Evolutionary conservation across 2,329 filamentous ascomycete species (phyloP), one percentile per base, ranked within the genome.

Genomic region (Fusarium nanum): DNA sequence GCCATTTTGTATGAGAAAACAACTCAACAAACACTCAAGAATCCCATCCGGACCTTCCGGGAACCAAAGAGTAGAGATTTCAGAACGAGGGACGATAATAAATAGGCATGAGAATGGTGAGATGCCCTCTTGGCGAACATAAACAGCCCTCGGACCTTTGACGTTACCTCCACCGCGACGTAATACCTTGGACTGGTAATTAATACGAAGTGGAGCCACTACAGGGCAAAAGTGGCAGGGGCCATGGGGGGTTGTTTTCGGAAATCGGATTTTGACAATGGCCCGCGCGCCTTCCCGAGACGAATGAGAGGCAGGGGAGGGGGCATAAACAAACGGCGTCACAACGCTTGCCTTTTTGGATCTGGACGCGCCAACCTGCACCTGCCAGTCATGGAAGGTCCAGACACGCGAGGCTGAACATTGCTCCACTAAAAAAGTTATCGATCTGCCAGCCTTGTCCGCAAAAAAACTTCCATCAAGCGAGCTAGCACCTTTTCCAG

Each of bases 31-130:
- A 60, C 64, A 57, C 52, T 68, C 63, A 71, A 76, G 56, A 72
- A 62, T 64, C 73, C 72, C 76, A 76, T 80, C 76, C 76, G 77
- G 68, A 54, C 59, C 62, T 76, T 78, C 78, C 78, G 79, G 62
- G 45, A 70, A 60, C 22, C 30, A 40, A 66, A 54, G 30, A 66
- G 63, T 52, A 30, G 70, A 53, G 42, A 46, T 46, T 53, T 59
- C 53, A 64, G 53, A 73, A 72, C 49, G 58, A 72, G 64, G 46
- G 61, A 69, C 59, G 49, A 53, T 45, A 56, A 50, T 46, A 66
- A 66, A 64, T 44, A 37, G 60, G 48, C 52, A 61, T 63, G 57
- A 56, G 59, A 70, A 69, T 76, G 72, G 73, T 76, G 59, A 73
- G 73, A 76, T 75, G 70, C 60, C 40, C 37, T 64, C 60, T 74